Base-by-base conservation (phyloP, 2,329 filamentous ascomycete genomes). In the Microdochium paspali region DNA sequence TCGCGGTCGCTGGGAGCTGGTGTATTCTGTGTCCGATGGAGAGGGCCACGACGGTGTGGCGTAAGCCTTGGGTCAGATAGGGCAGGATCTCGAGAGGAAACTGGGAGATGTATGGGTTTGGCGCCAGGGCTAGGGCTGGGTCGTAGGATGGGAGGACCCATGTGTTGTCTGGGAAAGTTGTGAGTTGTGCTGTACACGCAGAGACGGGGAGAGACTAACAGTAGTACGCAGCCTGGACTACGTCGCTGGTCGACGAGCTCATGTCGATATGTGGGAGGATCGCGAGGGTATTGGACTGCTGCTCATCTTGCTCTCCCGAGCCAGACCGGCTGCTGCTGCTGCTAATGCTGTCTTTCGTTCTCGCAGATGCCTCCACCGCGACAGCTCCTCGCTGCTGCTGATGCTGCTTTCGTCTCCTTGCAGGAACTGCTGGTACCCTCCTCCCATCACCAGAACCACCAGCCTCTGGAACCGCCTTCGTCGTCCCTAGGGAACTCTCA, bases 181-280 rank as follows among this genome's bases (percentile, higher is more conserved):
- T n/a, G 4, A 18, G 23, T 30, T n/a, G 28, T 35, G 18, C 23
- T 18, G 21, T 28, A 24, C 13, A 20, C 35, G 26, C 26, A 39
- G 30, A n/a, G n/a, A n/a, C n/a, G n/a, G n/a, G n/a, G n/a, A 47
- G 49, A 35, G 28, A 60, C 61, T 58, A 58, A 51, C 61, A 65
- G 50, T 60, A 61, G 49, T 61, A 54, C 24, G 54, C 52, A 15
- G 60, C 61, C 46, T 62, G 51, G 25, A 55, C 45, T 15, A 57
- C 48, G 7, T 50, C 49, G 21, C 51, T 53, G 28, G 51, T 44
- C 23, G 61, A 53, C 6, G 55, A 53, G 12, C 32, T 50, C 42
- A 56, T 49, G 43, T 55, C 49, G 24, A 54, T 51, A 20, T 40
- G 18, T n/a, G 44, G 44, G 15, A 45, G 40, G 26, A 46, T 15